Evolutionary conservation across 2,329 filamentous ascomycete species (phyloP).

Genomic region (Annulohypoxylon truncatum): DNA sequence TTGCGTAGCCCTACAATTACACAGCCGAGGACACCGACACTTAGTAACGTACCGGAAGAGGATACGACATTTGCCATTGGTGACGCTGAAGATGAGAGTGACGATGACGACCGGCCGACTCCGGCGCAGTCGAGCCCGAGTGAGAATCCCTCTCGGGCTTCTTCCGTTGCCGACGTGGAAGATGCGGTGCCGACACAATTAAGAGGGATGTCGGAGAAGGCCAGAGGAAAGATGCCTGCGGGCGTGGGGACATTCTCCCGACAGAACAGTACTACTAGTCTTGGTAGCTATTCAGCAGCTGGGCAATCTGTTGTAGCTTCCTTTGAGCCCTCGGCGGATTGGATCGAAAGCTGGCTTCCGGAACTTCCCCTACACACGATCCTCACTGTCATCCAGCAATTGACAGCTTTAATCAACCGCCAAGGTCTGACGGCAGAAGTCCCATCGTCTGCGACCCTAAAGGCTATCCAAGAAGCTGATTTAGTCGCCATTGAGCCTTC

Average conservation of each 20-base stretch:
- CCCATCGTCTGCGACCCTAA: slow-evolving; percentile 60
- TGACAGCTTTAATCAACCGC: slow-evolving; percentile 67
- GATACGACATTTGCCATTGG: slow-evolving; percentile 89
- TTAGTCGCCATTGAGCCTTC: slow-evolving; percentile 80
- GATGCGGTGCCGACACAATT: slow-evolving; percentile 86
- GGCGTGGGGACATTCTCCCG: slow-evolving; percentile 85
- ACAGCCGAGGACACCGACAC: slow-evolving; percentile 64
- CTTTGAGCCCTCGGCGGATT: slow-evolving; percentile 83
- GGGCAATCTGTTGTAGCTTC: slow-evolving; percentile 66
- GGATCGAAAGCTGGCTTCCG: slow-evolving; percentile 96
- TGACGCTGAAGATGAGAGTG: slow-evolving; percentile 77
- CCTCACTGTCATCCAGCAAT: slow-evolving; percentile 78
- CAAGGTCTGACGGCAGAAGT: slow-evolving; percentile 59
- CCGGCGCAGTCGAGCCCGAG: slow-evolving; percentile 73
- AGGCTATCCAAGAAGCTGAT: slow-evolving; percentile 68
- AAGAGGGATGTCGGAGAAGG: slow-evolving; percentile 96
- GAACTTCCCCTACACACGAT: slow-evolving; percentile 90
- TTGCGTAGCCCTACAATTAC: slow-evolving; percentile 69
- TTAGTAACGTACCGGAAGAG: slow-evolving; percentile 80
- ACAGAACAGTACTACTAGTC: slow-evolving; percentile 88
- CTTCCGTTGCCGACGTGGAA: slow-evolving; percentile 75
- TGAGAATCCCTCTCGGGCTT: slow-evolving; percentile 71
- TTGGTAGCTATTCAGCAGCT: slow-evolving; percentile 72
- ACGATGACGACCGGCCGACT: slow-evolving; percentile 62
- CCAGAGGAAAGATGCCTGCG: slow-evolving; percentile 93